Evolutionary conservation across 1,139 yeast genomes (phyloP), one percentile per base, ranked within the genome.

Genomic region (Magnusiomyces starmeri): DNA sequence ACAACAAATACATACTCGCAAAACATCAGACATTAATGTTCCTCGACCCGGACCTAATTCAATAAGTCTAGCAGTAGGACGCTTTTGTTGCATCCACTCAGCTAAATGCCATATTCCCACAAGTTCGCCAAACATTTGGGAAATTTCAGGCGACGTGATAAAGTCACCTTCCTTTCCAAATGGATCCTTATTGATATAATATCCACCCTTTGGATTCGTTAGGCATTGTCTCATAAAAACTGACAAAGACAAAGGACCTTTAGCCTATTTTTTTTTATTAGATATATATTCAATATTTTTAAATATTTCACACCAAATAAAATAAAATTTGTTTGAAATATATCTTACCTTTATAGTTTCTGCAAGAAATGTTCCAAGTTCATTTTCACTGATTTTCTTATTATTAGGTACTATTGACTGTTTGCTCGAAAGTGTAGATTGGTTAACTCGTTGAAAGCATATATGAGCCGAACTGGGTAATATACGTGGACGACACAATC

Each of bases 21-120:
- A 64, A 44, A 78, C 69, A 64, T 87, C 96, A 60, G 73, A 73
- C 80, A 85, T 81, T 59, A 87, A 70, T 0, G 96, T 85, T 1
- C 96, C 96, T 60, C 77, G 75, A 4, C 96, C 96, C 0, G 96
- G 96, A 0, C 96, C 96, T 65, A 86, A 80, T 65, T 87, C 96
- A n/a, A 86, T 73, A n/a, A 87, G 62, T 52, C 83, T 72, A 32
- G 83, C 69, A 8, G 63, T 57, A 0, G 89, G 86, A 42, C 66
- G 68, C 1, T 74, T 72, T 60, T 84, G 90, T 2, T 72, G 68
- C 50, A 77, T 62, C 87, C 90, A 85, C 25, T 78, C 75, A 2
- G 74, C 64, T 27, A 70, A 55, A 10, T 69, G 51, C 89, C 95
- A 87, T 9, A 87, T 71, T 0, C 95, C 95, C 51, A 86, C 75